Evolutionary conservation across 2,329 filamentous ascomycete genomes (phyloP).

Genomic region (Colletotrichum higginsianum): DNA sequence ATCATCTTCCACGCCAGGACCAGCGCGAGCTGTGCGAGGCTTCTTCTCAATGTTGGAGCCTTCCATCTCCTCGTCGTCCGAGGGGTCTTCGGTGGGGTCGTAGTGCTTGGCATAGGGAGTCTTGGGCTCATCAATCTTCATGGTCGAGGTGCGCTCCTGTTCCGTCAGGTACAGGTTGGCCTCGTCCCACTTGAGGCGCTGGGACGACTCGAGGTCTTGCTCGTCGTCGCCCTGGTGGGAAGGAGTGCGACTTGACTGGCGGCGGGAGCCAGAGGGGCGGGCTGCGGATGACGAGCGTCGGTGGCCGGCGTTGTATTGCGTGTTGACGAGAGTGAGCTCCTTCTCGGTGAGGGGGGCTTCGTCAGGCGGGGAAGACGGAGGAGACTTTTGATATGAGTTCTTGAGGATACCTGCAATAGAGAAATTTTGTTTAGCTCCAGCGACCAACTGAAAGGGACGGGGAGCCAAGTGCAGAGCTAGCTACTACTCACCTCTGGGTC

Average conservation of each 20-base stretch:
- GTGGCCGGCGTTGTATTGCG: conserved; percentile 91
- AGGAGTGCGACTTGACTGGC: conserved; percentile 72
- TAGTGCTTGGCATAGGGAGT: conserved; percentile 96
- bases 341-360: conserved; percentile 77
- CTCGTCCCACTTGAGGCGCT: conserved; percentile 97
- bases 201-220: conserved; percentile 70
- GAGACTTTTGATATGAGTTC: conserved; percentile 81
- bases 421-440: not conserved
- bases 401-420: conserved; percentile 85
- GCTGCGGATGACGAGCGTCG: conserved; percentile 85
- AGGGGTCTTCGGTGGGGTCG: conserved; percentile 89
- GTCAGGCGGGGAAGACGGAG: conserved; percentile 66
- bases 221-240: conserved; percentile 61
- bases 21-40: conserved; percentile 45
- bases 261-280: conserved; percentile 76
- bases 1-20: conserved; percentile 69
- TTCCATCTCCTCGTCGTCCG: conserved; percentile 80
- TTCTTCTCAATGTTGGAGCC: conserved; percentile 65
- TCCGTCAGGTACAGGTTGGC: conserved; percentile 97
- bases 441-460: not conserved
- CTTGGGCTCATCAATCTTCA: conserved; percentile 99
- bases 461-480: not conserved
- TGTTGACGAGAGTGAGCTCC: conserved; percentile 94
- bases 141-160: conserved; percentile 93
- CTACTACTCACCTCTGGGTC: conserved; percentile 62